These are phyloP conservation scores for Boletus barrowsii DNA, from an alignment of 768 basidiomycete genomes.

Conservation along the genomic window DNA sequence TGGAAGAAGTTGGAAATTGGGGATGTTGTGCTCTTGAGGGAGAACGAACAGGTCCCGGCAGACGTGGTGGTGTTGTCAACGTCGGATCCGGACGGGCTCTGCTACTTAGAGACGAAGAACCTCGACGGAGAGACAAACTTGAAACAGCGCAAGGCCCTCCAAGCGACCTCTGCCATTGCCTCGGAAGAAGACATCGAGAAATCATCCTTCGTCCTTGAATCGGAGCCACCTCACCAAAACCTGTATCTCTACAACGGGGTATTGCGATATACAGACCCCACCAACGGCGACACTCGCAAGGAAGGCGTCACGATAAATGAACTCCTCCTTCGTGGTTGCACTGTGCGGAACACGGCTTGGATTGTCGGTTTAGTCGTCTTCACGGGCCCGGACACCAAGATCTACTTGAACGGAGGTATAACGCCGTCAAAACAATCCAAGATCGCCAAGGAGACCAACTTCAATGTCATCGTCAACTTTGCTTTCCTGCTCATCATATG, in stretches of 20 bases:
- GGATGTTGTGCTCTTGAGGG: conserved; percentile 86
- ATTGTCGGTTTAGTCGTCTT: conserved; percentile 92
- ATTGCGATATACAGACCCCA: conserved; percentile 63
- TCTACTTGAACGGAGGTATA: conserved; percentile 87
- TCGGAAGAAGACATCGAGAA: conserved; percentile 91
- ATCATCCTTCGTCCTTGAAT: conserved; percentile 83
- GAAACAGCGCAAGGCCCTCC: conserved; percentile 77
- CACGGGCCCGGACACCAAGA: conserved; percentile 91
- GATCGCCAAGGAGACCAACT: conserved; percentile 98
- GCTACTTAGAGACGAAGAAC: conserved; percentile 98
- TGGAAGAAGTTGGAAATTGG: conserved; percentile 99
- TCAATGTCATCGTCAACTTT: conserved; percentile 96
- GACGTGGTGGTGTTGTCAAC: conserved; percentile 93
- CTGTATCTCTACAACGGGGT: conserved; percentile 89
- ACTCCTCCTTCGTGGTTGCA: conserved; percentile 86
- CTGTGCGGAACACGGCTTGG: conserved; percentile 88
- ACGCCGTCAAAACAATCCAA: conserved; percentile 97
- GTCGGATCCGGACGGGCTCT: conserved; percentile 86
- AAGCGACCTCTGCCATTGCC: conserved; percentile 68
- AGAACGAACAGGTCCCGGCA: conserved; percentile 96
- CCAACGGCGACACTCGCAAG: conserved; percentile 49
- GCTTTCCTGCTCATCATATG: conserved; percentile 75
- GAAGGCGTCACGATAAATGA: conserved; percentile 89
- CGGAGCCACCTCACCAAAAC: conserved; percentile 91
- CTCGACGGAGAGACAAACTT: conserved; percentile 97